Conservation (phyloP, 306 rosid genomes). For the Boehmeria nivea region DNA sequence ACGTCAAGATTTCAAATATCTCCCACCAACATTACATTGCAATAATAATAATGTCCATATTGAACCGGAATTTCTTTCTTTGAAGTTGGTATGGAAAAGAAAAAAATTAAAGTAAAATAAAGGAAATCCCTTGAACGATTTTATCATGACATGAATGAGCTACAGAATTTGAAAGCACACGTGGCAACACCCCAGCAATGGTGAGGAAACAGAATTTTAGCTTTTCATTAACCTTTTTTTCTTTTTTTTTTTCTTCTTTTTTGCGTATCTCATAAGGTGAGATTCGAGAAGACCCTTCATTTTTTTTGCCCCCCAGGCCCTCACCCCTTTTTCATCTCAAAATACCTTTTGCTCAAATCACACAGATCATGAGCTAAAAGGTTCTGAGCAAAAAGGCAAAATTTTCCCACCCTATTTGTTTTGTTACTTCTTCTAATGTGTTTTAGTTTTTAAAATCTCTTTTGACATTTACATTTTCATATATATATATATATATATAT, state of each 20-base stretch:
- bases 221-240: slow-evolving; percentile 9
- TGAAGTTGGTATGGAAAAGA: neutral
- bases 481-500: too few relatives aligned
- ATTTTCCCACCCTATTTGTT: too few relatives aligned
- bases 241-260: neutral
- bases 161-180: slow-evolving; percentile 18
- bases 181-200: slow-evolving; percentile 54
- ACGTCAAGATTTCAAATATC: slow-evolving; percentile 15
- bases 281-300: slow-evolving; percentile 18
- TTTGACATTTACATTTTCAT: too few relatives aligned
- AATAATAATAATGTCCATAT: neutral
- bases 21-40: slow-evolving; percentile 13
- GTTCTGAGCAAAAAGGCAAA: too few relatives aligned
- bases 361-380: too few relatives aligned
- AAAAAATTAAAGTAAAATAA: too few relatives aligned
- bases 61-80: neutral
- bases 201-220: slow-evolving; percentile 1
- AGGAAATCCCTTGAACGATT: neutral
- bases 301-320: too few relatives aligned
- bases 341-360: too few relatives aligned
- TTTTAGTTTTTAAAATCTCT: too few relatives aligned
- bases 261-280: slow-evolving; percentile 8
- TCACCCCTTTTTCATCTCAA: too few relatives aligned
- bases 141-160: too few relatives aligned
- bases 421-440: too few relatives aligned